Conservation (phyloP, 768 basidiomycete genomes). For the Tylopilus felleus region DNA sequence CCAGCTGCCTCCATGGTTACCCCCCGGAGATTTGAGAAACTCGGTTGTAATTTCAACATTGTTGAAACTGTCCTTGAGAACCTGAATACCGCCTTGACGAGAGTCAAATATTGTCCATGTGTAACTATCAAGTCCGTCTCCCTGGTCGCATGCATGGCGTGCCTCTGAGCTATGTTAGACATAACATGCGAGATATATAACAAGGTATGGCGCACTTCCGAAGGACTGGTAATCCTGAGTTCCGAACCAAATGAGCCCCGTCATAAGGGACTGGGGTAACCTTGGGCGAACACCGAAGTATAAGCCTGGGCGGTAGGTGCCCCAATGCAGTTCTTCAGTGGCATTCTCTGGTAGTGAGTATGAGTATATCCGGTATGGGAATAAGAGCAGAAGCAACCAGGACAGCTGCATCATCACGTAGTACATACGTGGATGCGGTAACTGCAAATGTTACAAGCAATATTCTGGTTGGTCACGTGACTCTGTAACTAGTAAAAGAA, state of each 20-base stretch:
- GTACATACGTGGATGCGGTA: background rate
- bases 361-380: constrained; percentile 18
- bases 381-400: constrained; percentile 28
- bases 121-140: constrained; percentile 75
- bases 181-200: background rate
- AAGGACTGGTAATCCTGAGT: constrained; percentile 78
- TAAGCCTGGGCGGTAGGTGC: constrained; percentile 86
- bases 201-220: constrained; percentile 44
- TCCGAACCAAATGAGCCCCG: constrained; percentile 93
- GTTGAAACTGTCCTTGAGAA: constrained; percentile 75
- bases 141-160: constrained; percentile 88
- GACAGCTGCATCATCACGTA: constrained; percentile 17
- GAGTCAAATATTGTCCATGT: constrained; percentile 88
- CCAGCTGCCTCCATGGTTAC: constrained; percentile 84
- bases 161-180: constrained; percentile 43
- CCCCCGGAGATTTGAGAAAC: constrained; percentile 82
- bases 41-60: constrained; percentile 84
- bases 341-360: constrained; percentile 28
- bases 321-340: constrained; percentile 54
- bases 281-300: constrained; percentile 91
- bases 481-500: background rate
- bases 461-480: background rate
- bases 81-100: constrained; percentile 81
- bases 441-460: background rate
- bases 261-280: constrained; percentile 85